Conservation (phyloP, 441 rosid species). For the Erysimum cheiri region DNA sequence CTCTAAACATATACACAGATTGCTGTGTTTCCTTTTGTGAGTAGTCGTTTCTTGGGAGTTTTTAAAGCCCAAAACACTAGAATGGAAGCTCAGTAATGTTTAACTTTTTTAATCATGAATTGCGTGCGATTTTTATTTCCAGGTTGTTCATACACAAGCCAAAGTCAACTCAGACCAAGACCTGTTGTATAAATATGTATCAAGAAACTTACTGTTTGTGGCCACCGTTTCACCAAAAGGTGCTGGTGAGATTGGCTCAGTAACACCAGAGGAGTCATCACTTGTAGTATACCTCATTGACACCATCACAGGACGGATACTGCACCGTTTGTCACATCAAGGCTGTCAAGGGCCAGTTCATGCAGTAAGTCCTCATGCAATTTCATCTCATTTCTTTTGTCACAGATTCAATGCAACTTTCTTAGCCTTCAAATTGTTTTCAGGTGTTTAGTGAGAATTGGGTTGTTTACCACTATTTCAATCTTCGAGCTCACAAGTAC, state of each 20-base stretch:
- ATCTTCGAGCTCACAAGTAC: slow-evolving; percentile 94
- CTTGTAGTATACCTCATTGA: slow-evolving; percentile 90
- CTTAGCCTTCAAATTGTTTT: slow-evolving; percentile 44
- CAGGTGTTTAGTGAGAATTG: slow-evolving; percentile 98
- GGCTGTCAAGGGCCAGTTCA: slow-evolving; percentile 96
- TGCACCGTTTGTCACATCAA: slow-evolving; percentile 93
- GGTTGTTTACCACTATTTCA: slow-evolving; percentile 98
- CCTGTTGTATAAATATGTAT: slow-evolving; percentile 87
- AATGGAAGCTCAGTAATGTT: slow-evolving; percentile 4
- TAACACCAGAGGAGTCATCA: slow-evolving; percentile 86
- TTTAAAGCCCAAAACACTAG: slow-evolving; percentile 4
- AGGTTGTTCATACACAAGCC: slow-evolving; percentile 99
- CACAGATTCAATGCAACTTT: slow-evolving; percentile 23
- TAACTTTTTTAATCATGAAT: slow-evolving; percentile 12
- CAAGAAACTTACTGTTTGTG: slow-evolving; percentile 86
- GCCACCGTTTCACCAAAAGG: slow-evolving; percentile 93
- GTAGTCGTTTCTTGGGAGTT: slow-evolving; percentile 1
- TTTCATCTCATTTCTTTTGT: slow-evolving; percentile 21
- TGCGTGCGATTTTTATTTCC: slow-evolving; percentile 37
- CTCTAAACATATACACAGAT: neutral
- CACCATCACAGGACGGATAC: slow-evolving; percentile 86
- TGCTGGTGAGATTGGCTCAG: slow-evolving; percentile 84
- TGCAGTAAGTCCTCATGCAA: slow-evolving; percentile 65
- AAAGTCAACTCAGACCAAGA: slow-evolving; percentile 91
- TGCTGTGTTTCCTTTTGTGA: neutral